Conservation (phyloP, 78 protist species). For the Speleostelium caveatum region DNA sequence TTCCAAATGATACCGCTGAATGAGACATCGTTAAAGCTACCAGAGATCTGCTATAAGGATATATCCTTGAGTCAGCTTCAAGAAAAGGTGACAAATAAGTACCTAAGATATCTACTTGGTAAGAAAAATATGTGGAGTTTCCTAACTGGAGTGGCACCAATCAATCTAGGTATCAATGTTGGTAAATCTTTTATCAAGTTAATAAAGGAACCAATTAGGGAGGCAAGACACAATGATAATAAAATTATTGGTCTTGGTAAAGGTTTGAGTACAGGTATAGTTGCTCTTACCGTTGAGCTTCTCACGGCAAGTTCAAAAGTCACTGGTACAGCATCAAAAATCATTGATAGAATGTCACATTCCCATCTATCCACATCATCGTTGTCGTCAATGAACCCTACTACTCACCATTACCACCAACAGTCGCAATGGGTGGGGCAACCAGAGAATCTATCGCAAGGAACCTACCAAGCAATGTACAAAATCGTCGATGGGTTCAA, state of each 20-base stretch:
- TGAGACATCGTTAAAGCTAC: constrained; percentile 37
- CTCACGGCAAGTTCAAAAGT: constrained; percentile 22
- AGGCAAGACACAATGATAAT: constrained; percentile 22
- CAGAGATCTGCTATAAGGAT: neutral
- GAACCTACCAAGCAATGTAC: constrained; percentile 14
- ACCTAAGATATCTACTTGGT: constrained; percentile 20
- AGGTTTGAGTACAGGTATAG: constrained; percentile 36
- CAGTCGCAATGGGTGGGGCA: neutral
- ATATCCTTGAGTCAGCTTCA: constrained; percentile 3
- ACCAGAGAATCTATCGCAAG: constrained; percentile 33
- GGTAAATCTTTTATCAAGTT: constrained; percentile 23
- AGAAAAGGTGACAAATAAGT: constrained; percentile 6
- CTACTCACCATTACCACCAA: neutral
- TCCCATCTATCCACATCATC: neutral
- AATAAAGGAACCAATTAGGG: constrained; percentile 28
- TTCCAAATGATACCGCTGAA: constrained; percentile 65
- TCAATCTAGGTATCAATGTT: constrained; percentile 27
- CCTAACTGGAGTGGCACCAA: constrained; percentile 49
- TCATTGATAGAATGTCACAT: neutral
- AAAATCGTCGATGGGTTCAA: constrained; percentile 50
- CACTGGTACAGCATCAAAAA: constrained; percentile 1
- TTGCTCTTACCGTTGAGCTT: constrained; percentile 38
- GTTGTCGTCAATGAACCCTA: neutral
- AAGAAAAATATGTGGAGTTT: constrained; percentile 28
- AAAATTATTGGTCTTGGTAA: constrained; percentile 22